A percentile compares a stretch with the other conserved stretches of the same genome.
These are phyloP conservation scores for Papiliotrema terrestris DNA, from an alignment of 1,284 basidiomycete species.

Conservation along the genomic window DNA sequence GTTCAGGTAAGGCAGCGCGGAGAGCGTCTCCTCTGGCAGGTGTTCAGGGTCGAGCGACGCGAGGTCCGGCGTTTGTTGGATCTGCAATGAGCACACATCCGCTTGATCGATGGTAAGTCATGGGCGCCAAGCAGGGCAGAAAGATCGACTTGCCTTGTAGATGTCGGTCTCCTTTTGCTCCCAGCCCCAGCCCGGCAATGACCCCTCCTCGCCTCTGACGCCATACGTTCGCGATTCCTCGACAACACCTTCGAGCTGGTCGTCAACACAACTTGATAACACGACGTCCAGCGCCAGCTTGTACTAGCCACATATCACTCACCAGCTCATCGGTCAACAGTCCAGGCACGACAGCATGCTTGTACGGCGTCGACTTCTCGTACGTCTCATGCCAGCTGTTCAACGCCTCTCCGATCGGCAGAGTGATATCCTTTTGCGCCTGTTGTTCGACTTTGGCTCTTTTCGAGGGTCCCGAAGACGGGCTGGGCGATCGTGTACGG, in stretches of 20 bases:
- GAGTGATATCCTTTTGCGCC: slow-evolving; percentile 16
- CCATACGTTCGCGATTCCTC: slow-evolving; percentile 47
- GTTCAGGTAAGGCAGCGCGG: slow-evolving; percentile 72
- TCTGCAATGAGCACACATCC: slow-evolving; percentile 52
- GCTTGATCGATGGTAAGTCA: not conserved
- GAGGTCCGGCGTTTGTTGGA: slow-evolving; percentile 96
- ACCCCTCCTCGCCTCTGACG: slow-evolving; percentile 43
- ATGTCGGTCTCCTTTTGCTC: slow-evolving; percentile 98
- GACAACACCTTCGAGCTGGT: slow-evolving; percentile 67
- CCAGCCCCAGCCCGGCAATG: slow-evolving; percentile 60
- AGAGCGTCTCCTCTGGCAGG: slow-evolving; percentile 53
- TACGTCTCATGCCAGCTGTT: slow-evolving; percentile 53
- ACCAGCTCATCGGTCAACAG: slow-evolving; percentile 83
- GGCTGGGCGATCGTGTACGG: slow-evolving; percentile 22
- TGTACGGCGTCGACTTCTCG: slow-evolving; percentile 66
- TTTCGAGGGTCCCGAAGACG: slow-evolving; percentile 17
- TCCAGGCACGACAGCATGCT: slow-evolving; percentile 74
- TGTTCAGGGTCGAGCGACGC: slow-evolving; percentile 80
- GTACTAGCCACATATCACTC: slow-evolving; percentile 17
- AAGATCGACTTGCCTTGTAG: slow-evolving; percentile 68
- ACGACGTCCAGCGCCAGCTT: slow-evolving; percentile 56
- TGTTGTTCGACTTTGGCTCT: slow-evolving; percentile 20
- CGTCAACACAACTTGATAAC: slow-evolving; percentile 7
- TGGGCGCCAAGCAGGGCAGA: too few species aligned
- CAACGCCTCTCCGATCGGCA: slow-evolving; percentile 21